Evolutionary conservation across 352 stramenopile genomes (phyloP), one percentile per base, ranked within the genome.

Genomic region (Globisporangium okanoganense): DNA sequence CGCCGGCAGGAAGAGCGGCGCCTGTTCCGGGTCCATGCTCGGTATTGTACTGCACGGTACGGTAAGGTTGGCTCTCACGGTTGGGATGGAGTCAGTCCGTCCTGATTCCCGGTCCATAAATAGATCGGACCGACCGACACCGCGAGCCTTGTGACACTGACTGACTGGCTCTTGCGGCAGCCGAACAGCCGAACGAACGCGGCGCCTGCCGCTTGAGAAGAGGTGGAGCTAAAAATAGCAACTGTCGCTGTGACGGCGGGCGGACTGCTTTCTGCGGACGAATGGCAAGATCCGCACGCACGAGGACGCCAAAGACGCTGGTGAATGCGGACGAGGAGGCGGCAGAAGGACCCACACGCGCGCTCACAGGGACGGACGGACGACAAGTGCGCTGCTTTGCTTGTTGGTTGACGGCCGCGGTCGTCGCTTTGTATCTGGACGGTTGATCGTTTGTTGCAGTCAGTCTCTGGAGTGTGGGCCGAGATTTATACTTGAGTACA

Each of bases 1-100:
- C 31, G 38, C 51, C 5, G 65, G 71, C 18, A 79, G 40, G 43
- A 56, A 67, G 41, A 54, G 22, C 22, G 56, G 53, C 18, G 45
- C 9, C 33, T 22, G 44, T 20, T 38, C 24, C 47, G 8, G 13
- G 25, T 53, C 25, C 47, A 53, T 53, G n/a, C n/a, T n/a, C n/a
- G n/a, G n/a, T n/a, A n/a, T n/a, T n/a, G n/a, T n/a, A n/a, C n/a
- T 13, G 12, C 24, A 25, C 12, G 3, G 1, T 40, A 40, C 33
- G 33, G 33, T 13, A 9, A 40, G 33, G n/a, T n/a, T n/a, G n/a
- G n/a, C n/a, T n/a, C n/a, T n/a, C n/a, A n/a, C n/a, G n/a, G n/a
- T n/a, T n/a, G n/a, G n/a, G n/a, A n/a, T n/a, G n/a, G n/a, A n/a
- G n/a, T n/a, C n/a, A n/a, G n/a, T n/a, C n/a, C n/a, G n/a, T n/a